Evolutionary conservation across 768 basidiomycete genomes (phyloP).

Genomic region (Pulveroboletus sp.): DNA sequence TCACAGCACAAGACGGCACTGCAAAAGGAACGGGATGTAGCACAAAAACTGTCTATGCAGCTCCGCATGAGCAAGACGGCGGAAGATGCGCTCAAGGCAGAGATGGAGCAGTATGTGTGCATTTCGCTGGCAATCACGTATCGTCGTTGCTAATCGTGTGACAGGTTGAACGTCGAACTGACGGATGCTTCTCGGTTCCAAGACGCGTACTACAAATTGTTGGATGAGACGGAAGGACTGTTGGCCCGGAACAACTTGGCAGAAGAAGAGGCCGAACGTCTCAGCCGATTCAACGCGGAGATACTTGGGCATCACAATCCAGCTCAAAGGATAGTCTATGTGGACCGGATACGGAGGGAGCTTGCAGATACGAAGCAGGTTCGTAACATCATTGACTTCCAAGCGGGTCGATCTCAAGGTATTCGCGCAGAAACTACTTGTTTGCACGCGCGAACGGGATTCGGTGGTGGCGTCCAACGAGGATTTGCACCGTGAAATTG

Average conservation of each 20-base stretch:
- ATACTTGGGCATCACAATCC: constrained; percentile 84
- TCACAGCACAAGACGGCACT: constrained; percentile 35
- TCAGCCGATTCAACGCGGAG: constrained; percentile 82
- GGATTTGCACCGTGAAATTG: constrained; percentile 52
- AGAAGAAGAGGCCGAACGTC: constrained; percentile 72
- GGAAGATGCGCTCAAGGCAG: constrained; percentile 65
- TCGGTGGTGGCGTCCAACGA: constrained; percentile 40
- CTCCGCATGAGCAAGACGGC: constrained; percentile 58
- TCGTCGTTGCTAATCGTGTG: constrained; percentile 1
- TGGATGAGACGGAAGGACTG: constrained; percentile 62
- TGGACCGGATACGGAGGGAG: constrained; percentile 80
- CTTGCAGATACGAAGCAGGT: constrained; percentile 81
- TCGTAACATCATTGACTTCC: constrained; percentile 23
- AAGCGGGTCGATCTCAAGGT: background rate
- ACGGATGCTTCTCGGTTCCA: constrained; percentile 62
- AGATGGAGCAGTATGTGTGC: constrained; percentile 61
- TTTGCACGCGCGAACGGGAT: constrained; percentile 49
- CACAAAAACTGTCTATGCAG: constrained; percentile 47
- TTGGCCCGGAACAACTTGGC: constrained; percentile 72
- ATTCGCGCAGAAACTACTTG: constrained; percentile 44
- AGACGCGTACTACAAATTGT: constrained; percentile 65
- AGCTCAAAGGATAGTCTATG: constrained; percentile 81
- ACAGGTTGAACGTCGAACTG: constrained; percentile 50
- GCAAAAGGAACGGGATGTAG: constrained; percentile 45
- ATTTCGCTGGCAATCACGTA: background rate